These are phyloP conservation scores for Grigorovia yakushimaensis DNA, from an alignment of 805 yeast genomes.

Conservation along the genomic window DNA sequence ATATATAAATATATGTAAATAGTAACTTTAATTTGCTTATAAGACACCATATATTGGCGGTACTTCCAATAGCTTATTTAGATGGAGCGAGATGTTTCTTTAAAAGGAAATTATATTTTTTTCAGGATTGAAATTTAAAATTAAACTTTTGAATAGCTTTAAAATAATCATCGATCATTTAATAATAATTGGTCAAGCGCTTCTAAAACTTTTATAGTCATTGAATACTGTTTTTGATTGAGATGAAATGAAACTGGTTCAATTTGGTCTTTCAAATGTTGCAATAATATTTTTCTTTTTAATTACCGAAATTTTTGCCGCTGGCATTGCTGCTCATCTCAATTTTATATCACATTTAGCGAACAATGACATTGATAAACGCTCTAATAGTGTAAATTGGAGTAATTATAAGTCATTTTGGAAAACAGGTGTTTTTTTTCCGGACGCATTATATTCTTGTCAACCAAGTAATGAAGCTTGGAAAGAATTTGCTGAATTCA, in stretches of 20 bases:
- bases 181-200: no score
- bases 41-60: no score
- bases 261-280: not conserved
- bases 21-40: no score
- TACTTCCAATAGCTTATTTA: no score
- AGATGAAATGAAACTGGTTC: not conserved
- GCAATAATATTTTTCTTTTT: not conserved
- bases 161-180: no score
- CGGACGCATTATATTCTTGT: constrained; percentile 61
- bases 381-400: constrained; percentile 12
- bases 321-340: constrained; percentile 20
- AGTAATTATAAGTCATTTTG: constrained; percentile 25
- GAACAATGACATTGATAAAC: constrained; percentile 20
- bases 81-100: no score
- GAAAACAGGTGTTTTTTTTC: constrained; percentile 58
- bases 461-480: constrained; percentile 36
- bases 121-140: no score
- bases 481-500: constrained; percentile 39
- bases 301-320: constrained; percentile 3
- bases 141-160: no score
- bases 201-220: no score
- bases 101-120: no score
- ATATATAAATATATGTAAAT: no score
- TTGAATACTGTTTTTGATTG: no score
- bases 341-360: constrained; percentile 9